Evolutionary conservation across 306 rosid species (phyloP).

Genomic region (Trichosanthes cucumerina): DNA sequence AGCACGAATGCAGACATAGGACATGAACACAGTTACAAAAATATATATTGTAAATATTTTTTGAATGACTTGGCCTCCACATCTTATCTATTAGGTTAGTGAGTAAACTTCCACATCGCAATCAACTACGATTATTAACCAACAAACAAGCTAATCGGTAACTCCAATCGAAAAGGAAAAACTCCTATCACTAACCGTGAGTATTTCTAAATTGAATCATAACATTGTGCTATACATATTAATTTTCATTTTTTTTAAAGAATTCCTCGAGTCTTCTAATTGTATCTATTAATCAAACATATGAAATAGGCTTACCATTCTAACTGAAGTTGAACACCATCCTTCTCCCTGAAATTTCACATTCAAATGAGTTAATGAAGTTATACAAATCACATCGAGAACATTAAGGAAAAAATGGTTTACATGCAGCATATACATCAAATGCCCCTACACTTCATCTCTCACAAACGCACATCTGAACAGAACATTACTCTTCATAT

Average conservation of each 20-base stretch:
- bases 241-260: not conserved
- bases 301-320: constrained; percentile 60
- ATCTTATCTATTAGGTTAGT: not conserved
- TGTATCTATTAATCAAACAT: not conserved
- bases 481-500: not conserved
- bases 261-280: not conserved
- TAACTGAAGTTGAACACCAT: constrained; percentile 80
- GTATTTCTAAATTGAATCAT: not conserved
- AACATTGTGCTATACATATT: not conserved
- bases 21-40: not conserved
- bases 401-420: not conserved
- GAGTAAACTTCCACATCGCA: not conserved
- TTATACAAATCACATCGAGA: not conserved
- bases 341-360: constrained; percentile 57
- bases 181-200: not conserved
- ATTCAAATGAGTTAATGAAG: constrained; percentile 23
- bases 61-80: not conserved
- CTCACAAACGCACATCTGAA: not conserved
- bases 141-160: not conserved
- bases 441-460: not conserved
- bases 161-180: not conserved
- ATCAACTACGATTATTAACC: not conserved
- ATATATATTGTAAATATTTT: not conserved
- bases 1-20: not conserved
- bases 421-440: not conserved